Conservation (phyloP, 1,284 basidiomycete species). For the Microbotryum intermedium region DNA sequence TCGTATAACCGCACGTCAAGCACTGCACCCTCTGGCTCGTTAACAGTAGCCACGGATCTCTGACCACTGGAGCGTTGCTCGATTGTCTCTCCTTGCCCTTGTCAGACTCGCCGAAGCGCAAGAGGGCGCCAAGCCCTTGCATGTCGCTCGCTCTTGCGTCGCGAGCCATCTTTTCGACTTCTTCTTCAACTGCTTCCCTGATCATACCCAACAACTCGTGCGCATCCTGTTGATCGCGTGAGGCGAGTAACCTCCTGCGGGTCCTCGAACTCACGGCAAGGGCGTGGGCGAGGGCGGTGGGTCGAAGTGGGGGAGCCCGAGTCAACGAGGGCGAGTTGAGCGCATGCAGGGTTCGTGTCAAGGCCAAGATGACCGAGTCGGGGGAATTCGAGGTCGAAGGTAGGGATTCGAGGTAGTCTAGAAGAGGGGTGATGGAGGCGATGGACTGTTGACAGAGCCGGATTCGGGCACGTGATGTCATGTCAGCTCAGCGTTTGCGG, state of each 20-base stretch:
- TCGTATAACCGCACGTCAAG: conserved; percentile 71
- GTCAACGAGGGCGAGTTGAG: conserved; percentile 34
- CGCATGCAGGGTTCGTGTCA: conserved; percentile 38
- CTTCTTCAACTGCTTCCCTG: conserved; percentile 75
- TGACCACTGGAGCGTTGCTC: background rate
- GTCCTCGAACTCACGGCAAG: conserved; percentile 49
- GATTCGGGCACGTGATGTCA: background rate
- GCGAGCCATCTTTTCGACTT: conserved; percentile 44
- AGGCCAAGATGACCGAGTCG: conserved; percentile 69
- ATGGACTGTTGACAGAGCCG: conserved; percentile 6
- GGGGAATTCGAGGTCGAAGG: conserved; percentile 44
- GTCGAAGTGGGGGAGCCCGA: conserved; percentile 55
- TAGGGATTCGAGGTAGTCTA: conserved; percentile 52
- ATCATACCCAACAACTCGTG: conserved; percentile 90
- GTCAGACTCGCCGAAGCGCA: no score
- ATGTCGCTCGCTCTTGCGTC: background rate
- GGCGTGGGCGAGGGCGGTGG: conserved; percentile 59
- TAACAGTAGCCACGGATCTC: conserved; percentile 57
- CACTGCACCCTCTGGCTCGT: conserved; percentile 75
- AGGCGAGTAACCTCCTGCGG: conserved; percentile 58
- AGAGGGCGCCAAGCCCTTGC: background rate
- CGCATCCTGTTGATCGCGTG: conserved; percentile 86
- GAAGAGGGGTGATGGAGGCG: conserved; percentile 47
- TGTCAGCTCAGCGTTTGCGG: background rate
- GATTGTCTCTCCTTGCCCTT: background rate